Base-by-base conservation (phyloP, 805 yeast species). In the Groenewaldozyma tartarivorans region DNA sequence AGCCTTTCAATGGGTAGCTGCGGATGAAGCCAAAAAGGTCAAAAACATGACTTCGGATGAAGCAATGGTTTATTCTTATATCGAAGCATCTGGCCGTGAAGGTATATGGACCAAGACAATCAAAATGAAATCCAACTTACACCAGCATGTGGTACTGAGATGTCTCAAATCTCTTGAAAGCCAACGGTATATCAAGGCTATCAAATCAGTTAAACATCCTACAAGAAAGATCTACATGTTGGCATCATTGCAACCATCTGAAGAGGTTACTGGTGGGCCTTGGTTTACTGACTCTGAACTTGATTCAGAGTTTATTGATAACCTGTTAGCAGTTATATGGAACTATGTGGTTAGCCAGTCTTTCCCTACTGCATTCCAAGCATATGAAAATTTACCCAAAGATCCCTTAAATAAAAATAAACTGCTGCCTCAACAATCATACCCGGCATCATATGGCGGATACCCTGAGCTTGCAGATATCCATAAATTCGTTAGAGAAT, bases 241-340 rank as follows among this genome's bases (percentile, higher is more conserved):
- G 40, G 90, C 88, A 58, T 79, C 85, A 55, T 66, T 92, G 49
- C 95, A 87, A 57, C 98, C 98, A 4, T 81, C 94, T 2, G 79
- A 85, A 24, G 97, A 90, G 50, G 92, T 92, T 30, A 92, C 97
- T 0, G 98, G 98, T 48, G 98, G 98, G 4, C 97, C 97, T 3
- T 92, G 98, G 98, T 92, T 88, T 57, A 87, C 96, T 0, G 98
- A 92, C 57, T 78, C 88, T 27, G 97, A 92, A 61, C 69, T 92
- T 43, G 98, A 92, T 57, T 78, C 86, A 2, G 97, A 90, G 60
- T 92, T 92, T 54, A 88, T 92, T 44, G 90, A 85, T 49, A 77
- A 86, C 36, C 64, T 92, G 41, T 61, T 85, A 49, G 77, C 85
- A 17, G 88, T 88, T 33, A 77, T 88, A 5, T 92, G 96, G 95